Conservation (phyloP, 495 filamentous ascomycete species). For the Penicillium herquei region DNA sequence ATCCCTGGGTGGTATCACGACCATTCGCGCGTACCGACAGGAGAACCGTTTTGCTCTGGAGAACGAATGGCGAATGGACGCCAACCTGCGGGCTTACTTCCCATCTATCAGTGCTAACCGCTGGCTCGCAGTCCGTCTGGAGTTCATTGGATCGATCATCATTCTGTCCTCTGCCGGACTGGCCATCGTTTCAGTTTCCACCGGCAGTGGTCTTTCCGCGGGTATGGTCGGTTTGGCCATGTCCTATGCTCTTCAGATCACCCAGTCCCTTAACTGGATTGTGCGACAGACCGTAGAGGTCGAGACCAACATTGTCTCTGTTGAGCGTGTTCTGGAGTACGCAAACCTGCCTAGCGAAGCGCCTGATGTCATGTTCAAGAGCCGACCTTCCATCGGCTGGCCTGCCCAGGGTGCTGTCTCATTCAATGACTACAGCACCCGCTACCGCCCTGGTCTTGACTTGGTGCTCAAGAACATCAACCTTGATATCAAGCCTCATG, state of each 20-base stretch:
- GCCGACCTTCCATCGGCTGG: constrained; percentile 87
- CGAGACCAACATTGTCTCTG: constrained; percentile 98
- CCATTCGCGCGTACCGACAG: constrained; percentile 95
- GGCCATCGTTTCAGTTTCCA: constrained; percentile 75
- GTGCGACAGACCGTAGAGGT: constrained; percentile 98
- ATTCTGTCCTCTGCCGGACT: constrained; percentile 86
- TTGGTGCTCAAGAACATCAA: constrained; percentile 90
- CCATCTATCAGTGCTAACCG: constrained; percentile 94
- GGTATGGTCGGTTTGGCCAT: constrained; percentile 92
- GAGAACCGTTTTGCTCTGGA: constrained; percentile 83
- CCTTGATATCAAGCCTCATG: constrained; percentile 86
- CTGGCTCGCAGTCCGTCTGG: constrained; percentile 93
- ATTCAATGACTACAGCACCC: constrained; percentile 90
- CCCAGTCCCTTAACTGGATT: constrained; percentile 98
- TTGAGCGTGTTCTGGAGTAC: constrained; percentile 97
- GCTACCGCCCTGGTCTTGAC: constrained; percentile 86
- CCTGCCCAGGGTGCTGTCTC: constrained; percentile 85
- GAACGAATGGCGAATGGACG: constrained; percentile 97
- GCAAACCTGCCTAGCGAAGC: constrained; percentile 91
- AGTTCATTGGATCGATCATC: constrained; percentile 94
- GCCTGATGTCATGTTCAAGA: constrained; percentile 86
- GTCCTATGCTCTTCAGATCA: constrained; percentile 97
- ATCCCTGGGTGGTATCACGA: constrained; percentile 88
- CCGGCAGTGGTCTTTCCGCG: constrained; percentile 61
- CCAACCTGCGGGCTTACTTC: constrained; percentile 93